These are phyloP conservation scores for Globisporangium splendens DNA, from an alignment of 352 stramenopile species.

Conservation along the genomic window DNA sequence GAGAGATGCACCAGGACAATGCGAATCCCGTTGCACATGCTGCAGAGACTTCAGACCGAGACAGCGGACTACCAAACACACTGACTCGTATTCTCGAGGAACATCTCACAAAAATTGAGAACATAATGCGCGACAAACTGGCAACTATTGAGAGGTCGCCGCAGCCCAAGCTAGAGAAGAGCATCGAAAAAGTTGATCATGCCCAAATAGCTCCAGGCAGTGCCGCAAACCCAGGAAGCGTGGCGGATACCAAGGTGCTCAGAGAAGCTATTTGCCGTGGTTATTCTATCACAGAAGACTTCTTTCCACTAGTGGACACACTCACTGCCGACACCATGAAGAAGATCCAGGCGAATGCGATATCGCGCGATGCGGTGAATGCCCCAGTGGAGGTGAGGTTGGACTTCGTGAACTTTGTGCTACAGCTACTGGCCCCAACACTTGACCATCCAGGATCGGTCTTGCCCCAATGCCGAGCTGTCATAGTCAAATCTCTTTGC, in stretches of 20 bases:
- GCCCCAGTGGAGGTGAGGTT: slow-evolving; percentile 25
- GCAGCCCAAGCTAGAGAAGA: not conserved
- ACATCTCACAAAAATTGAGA: slow-evolving; percentile 19
- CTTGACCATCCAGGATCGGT: not conserved
- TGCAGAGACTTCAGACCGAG: not conserved
- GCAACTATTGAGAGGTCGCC: not conserved
- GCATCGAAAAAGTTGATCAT: too few species aligned
- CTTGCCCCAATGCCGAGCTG: not conserved
- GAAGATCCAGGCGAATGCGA: not conserved
- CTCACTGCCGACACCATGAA: not conserved
- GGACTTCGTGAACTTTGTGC: slow-evolving; percentile 29
- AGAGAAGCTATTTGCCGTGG: slow-evolving; percentile 9
- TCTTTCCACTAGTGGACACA: not conserved
- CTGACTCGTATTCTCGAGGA: slow-evolving; percentile 7
- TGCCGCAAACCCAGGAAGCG: not conserved
- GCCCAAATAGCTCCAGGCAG: not conserved
- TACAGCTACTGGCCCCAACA: slow-evolving; percentile 16
- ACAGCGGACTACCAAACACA: not conserved
- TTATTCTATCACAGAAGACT: not conserved
- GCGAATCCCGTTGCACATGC: too few species aligned
- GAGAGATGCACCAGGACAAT: not conserved
- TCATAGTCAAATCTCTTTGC: slow-evolving; percentile 11
- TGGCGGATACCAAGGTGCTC: slow-evolving; percentile 4
- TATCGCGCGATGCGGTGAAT: slow-evolving; percentile 17
- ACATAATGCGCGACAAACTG: slow-evolving; percentile 11